Evolutionary conservation across 352 stramenopile species (phyloP).

Genomic region (Phytophthora palmivora): DNA sequence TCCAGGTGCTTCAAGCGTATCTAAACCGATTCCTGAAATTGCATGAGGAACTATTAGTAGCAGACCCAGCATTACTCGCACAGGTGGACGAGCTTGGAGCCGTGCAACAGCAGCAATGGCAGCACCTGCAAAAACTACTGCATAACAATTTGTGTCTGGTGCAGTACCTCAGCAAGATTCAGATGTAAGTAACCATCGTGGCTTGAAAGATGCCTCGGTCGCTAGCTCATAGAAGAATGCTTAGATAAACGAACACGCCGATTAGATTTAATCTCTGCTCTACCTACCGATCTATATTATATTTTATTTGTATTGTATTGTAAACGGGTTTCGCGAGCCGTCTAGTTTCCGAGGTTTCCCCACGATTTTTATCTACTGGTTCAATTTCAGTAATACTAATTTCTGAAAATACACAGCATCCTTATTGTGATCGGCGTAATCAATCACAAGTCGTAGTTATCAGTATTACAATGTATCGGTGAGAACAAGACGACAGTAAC

Average conservation of each 20-base stretch:
- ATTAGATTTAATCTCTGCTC: constrained; percentile 8
- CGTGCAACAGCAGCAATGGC: constrained; percentile 80
- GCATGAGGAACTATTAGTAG: constrained; percentile 78
- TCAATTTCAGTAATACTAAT: no score
- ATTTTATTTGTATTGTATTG: no score
- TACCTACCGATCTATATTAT: no score
- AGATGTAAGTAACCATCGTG: constrained; percentile 66
- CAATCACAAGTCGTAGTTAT: no score
- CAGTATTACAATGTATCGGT: no score
- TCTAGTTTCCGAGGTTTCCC: no score
- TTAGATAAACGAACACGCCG: constrained; percentile 35
- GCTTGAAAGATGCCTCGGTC: no score
- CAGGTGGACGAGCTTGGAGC: constrained; percentile 62
- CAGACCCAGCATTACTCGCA: constrained; percentile 55
- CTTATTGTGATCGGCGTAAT: no score
- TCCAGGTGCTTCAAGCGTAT: constrained; percentile 87
- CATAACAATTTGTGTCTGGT: constrained; percentile 90
- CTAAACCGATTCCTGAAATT: constrained; percentile 89
- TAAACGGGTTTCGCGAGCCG: no score
- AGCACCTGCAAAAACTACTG: constrained; percentile 81
- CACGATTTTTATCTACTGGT: no score
- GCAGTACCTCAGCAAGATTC: constrained; percentile 90
- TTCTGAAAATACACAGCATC: no score
- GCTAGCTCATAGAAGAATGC: constrained; percentile 15
- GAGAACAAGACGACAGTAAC: no score